A percentile compares a stretch with the other conserved stretches of the same genome.
Evolutionary conservation across 345 rosid species (phyloP).

Genomic region (Citrus inodora): DNA sequence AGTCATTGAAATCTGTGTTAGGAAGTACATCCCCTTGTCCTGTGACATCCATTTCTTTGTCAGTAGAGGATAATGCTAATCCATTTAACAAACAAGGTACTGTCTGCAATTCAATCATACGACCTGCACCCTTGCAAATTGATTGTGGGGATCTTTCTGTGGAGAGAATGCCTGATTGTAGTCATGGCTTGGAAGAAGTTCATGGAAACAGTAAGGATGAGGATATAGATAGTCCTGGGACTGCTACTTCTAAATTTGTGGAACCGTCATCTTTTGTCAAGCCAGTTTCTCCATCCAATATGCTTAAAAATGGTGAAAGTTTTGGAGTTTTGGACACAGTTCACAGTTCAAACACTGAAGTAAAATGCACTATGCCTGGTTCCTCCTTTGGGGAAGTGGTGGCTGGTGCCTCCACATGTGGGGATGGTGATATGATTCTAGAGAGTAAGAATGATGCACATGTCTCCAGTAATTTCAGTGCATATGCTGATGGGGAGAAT

Average conservation of each 20-base stretch:
- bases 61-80: slow-evolving; percentile 21
- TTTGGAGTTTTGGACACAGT: slow-evolving; percentile 23
- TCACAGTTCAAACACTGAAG: slow-evolving; percentile 16
- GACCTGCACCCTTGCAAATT: slow-evolving; percentile 48
- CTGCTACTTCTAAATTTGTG: slow-evolving; percentile 58
- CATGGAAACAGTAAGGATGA: slow-evolving; percentile 39
- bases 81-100: slow-evolving; percentile 28
- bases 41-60: slow-evolving; percentile 33
- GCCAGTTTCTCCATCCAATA: slow-evolving; percentile 23
- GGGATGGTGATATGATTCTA: slow-evolving; percentile 16
- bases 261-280: slow-evolving; percentile 32
- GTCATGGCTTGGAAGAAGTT: slow-evolving; percentile 35
- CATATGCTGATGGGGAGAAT: slow-evolving; percentile 29
- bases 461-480: slow-evolving; percentile 20
- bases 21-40: slow-evolving; percentile 28
- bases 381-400: slow-evolving; percentile 14
- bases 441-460: slow-evolving; percentile 22
- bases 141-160: slow-evolving; percentile 31
- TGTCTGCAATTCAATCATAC: slow-evolving; percentile 22
- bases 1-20: slow-evolving; percentile 42
- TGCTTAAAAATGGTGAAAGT: slow-evolving; percentile 22
- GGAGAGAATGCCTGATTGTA: slow-evolving; percentile 31
- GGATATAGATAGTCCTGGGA: slow-evolving; percentile 64
- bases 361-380: slow-evolving; percentile 15
- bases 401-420: slow-evolving; percentile 10